Evolutionary conservation across 306 rosid genomes (phyloP).

Genomic region (Cyclanthera cordifolia): DNA sequence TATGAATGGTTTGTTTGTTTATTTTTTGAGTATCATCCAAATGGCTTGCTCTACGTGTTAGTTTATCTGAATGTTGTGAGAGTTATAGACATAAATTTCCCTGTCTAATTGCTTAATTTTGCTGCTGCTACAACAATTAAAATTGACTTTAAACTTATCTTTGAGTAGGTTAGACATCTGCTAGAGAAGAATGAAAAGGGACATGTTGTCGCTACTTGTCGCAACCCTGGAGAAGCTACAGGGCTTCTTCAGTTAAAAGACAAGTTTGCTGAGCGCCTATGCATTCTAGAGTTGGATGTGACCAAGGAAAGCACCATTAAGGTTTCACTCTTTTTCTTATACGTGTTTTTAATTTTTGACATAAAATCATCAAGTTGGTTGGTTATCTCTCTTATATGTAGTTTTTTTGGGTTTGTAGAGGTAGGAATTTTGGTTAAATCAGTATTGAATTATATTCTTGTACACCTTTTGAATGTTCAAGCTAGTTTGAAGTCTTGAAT

Average conservation of each 20-base stretch:
- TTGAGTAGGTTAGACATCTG: constrained; percentile 61
- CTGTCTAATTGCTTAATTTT: background rate
- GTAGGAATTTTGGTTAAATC: background rate
- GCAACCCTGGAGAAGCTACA: constrained; percentile 51
- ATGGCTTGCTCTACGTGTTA: background rate
- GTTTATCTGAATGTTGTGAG: background rate
- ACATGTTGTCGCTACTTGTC: constrained; percentile 76
- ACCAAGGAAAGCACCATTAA: constrained; percentile 74
- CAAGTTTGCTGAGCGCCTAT: constrained; percentile 50
- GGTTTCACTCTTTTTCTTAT: constrained; percentile 29
- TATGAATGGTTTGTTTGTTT: background rate
- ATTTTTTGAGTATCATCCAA: background rate
- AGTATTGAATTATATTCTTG: background rate
- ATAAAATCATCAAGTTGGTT: background rate
- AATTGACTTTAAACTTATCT: background rate
- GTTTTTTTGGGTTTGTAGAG: background rate
- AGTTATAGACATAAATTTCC: background rate
- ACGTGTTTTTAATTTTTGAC: background rate
- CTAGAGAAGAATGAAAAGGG: constrained; percentile 65
- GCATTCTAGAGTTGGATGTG: constrained; percentile 49
- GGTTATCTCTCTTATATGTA: background rate
- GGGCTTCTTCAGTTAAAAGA: constrained; percentile 54
- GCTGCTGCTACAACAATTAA: background rate
- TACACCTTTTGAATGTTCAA: background rate
- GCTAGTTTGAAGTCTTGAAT: background rate